Evolutionary conservation across 2,329 filamentous ascomycete genomes (phyloP), one percentile per base, ranked within the genome.

Genomic region (Ophiostoma piceae): DNA sequence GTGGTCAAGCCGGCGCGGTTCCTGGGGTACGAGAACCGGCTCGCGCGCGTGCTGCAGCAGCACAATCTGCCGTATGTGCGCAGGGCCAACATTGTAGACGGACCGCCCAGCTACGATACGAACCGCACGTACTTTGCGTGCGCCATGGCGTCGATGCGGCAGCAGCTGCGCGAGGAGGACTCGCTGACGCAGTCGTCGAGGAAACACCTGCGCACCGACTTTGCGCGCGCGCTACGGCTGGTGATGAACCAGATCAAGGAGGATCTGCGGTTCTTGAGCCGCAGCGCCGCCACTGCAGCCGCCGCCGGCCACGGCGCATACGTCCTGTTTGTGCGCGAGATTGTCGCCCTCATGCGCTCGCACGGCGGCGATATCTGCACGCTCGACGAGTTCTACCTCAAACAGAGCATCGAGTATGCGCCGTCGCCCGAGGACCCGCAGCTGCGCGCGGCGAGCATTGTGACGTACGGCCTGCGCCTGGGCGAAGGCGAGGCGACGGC

Each of bases 331-430:
- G 80, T 85, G 14, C 83, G 82, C 47, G 77, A 79, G 22, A 80
- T 87, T 64, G 81, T 88, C 70, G 80, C 80, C 2, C 77, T 87
- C 35, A 84, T 88, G 74, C 82, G 83, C 74, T 83, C 84, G 0
- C 81, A 87, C 73, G 84, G 81, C 4, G 77, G 81, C 32, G 84
- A 85, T 66, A 80, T 88, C 51, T 85, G 84, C 75, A 76, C 79
- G 0, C 79, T 88, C 3, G 84, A 88, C 73, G 75, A 78, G 1
- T 88, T 84, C 75, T 88, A 85, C 76, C 85, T 84, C 71, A 82
- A 85, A 71, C 84, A 85, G 73, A 85, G 80, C 75, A 80, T 78
- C 51, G 84, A 85, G 70, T 88, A 87, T 75, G 84, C 82, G 2
- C 86, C 86, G 2, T 82, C 85, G 0, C 74, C 78, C 14, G 81